Base-by-base conservation (phyloP, 2,329 filamentous ascomycete genomes). In the Elsinoe arachidis region DNA sequence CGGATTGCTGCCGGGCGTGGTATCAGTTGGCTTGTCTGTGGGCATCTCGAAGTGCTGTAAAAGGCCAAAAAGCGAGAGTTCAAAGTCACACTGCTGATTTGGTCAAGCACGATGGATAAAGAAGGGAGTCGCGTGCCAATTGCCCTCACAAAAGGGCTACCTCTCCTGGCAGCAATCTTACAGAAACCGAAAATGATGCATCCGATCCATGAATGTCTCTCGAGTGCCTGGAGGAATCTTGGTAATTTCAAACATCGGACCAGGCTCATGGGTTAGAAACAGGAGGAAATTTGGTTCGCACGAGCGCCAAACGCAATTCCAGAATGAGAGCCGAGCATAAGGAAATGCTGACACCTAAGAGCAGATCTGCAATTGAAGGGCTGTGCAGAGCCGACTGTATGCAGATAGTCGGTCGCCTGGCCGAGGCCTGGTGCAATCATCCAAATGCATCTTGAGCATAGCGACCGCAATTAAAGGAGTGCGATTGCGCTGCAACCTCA, bases 191-290 rank as follows among this genome's bases (percentile, higher is more conserved):
- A 26, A 35, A 53, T 37, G 34, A 33, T 39, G 49, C 19, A 52
- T n/a, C 14, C 47, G 15, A 35, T 19, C 15, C 33, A 35, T 37
- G 49, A 53, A 53, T 35, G 26, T 2, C 33, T n/a, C 26, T 26
- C 11, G 33, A 17, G 19, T 23, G 37, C 14, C 33, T 30, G 33
- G 49, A 53, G 49, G 33, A 53, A 53, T 53, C 49, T 53, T 53
- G 49, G 49, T 53, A 53, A 53, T 26, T 53, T 53, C 49, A 53
- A 53, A 53, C 49, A 21, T n/a, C 49, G 49, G 49, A 53, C 49
- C 34, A 38, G 33, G 33, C n/a, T 53, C 9, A 38, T 33, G 49
- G 17, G 15, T 53, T 4, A 38, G 33, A 52, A 52, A 23, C 11
- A 21, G 30, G 15, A 39, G 17, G 12, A 39, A 26, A 39, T 53